Evolutionary conservation across 2,329 filamentous ascomycete species (phyloP), one percentile per base, ranked within the genome.

Genomic region (Lachnellula hyalina): DNA sequence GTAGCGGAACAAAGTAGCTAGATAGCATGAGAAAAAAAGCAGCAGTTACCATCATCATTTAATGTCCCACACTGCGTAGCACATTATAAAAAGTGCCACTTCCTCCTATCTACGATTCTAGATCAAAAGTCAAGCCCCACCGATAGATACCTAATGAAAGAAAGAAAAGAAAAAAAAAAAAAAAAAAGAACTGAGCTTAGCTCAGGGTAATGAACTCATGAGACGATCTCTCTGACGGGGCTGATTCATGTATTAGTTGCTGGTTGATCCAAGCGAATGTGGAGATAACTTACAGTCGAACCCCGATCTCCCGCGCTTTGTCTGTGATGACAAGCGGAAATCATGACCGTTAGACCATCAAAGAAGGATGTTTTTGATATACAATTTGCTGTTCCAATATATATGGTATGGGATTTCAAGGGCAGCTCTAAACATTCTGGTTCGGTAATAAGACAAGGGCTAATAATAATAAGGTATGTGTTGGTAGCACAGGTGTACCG

Each of bases 311-410:
- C 44, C 44, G 44, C 44, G 44, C 44, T 25, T 46, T 46, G 44
- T 28, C 44, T 19, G 9, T 28, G 3, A 17, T 68, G 66, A 68
- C 66, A 68, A 68, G 66, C 66, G 66, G 66, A 68, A 68, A 68
- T 68, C 66, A 68, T 68, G 56, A 68, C 65, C 66, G 64, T 67
- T 68, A 68, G 66, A 68, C 64, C 66, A 68, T 68, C 62, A 63
- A 63, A 63, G 62, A 63, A 28, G 41, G 4, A 21, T 44, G n/a
- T 44, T 44, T 17, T 44, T 44, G 15, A 2, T 0, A 6, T 1
- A 15, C 2, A 17, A 2, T 5, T 25, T 23, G 5, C n/a, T 46
- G 8, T 46, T 28, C 6, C 3, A 46, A 5, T 23, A 44, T 44
- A 23, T 23, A 9, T 42, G 5, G 8, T 14, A 38, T 38, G 2